Percentiles rank a stretch among this genome's conserved stretches.
These are phyloP conservation scores for Candida easanensis DNA, from an alignment of 805 yeast genomes.

Conservation along the genomic window DNA sequence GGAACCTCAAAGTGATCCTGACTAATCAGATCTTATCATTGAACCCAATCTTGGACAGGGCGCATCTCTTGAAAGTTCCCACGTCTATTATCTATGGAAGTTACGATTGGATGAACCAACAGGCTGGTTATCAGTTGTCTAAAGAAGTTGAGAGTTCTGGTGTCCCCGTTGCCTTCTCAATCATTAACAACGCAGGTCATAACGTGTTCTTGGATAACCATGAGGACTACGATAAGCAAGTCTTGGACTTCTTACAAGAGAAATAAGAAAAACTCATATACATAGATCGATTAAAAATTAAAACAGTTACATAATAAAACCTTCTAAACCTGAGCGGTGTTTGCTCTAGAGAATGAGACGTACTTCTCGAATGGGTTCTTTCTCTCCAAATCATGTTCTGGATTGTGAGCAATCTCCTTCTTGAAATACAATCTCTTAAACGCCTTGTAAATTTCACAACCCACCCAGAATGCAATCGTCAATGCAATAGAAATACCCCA, in stretches of 20 bases:
- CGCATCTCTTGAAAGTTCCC: conserved; percentile 35
- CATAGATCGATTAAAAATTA: background rate
- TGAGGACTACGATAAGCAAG: conserved; percentile 45
- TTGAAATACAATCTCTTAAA: conserved; percentile 52
- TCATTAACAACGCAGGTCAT: conserved; percentile 63
- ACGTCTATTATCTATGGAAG: conserved; percentile 52
- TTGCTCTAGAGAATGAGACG: conserved; percentile 52
- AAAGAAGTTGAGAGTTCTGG: conserved; percentile 16
- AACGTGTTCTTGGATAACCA: conserved; percentile 73
- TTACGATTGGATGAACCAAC: conserved; percentile 69
- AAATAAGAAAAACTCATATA: background rate
- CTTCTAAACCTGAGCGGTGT: conserved; percentile 9
- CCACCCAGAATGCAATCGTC: conserved; percentile 51
- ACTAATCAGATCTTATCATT: conserved; percentile 47
- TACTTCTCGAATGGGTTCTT: conserved; percentile 61
- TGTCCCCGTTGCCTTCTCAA: conserved; percentile 13
- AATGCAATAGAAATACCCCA: conserved; percentile 76
- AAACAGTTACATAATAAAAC: background rate
- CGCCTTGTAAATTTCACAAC: conserved; percentile 67
- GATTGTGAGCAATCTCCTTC: conserved; percentile 44
- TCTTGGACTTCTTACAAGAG: conserved; percentile 33
- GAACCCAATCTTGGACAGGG: conserved; percentile 63
- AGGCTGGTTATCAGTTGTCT: conserved; percentile 41
- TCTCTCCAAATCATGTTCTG: conserved; percentile 63
- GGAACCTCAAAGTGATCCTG: conserved; percentile 15